phyloP scores from a whole-genome alignment of 768 basidiomycete genomes.

The Tephrocybe sp. region DNA sequence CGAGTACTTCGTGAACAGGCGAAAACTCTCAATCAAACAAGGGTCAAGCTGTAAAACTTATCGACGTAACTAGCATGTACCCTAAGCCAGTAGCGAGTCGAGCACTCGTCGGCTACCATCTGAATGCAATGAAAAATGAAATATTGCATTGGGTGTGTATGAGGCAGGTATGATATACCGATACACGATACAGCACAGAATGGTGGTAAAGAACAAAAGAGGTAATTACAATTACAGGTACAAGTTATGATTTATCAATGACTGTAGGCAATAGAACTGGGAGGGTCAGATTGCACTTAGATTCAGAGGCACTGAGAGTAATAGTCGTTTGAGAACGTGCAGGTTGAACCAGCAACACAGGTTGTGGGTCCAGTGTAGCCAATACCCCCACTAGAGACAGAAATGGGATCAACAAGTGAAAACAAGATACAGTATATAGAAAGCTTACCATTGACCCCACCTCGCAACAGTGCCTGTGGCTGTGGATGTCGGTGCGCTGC shows the following conservation, averaged over 20 bases:
- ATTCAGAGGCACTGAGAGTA: constrained; percentile 1
- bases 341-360: not conserved
- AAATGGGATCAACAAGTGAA: not conserved
- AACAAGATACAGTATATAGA: not conserved
- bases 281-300: not conserved
- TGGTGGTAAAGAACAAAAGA: too few species aligned
- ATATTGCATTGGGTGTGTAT: too few species aligned
- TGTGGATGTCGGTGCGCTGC: not conserved
- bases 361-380: constrained; percentile 1
- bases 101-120: too few species aligned
- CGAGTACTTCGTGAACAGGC: constrained; percentile 50
- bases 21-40: constrained; percentile 18
- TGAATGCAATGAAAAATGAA: too few species aligned
- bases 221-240: not conserved
- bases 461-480: not conserved
- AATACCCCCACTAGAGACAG: not conserved
- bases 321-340: not conserved
- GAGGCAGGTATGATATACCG: too few species aligned
- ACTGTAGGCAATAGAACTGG: not conserved
- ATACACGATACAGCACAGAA: too few species aligned
- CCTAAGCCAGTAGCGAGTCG: too few species aligned
- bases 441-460: not conserved
- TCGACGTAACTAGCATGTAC: not conserved
- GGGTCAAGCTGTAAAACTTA: constrained; percentile 3
- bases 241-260: not conserved